These are phyloP conservation scores for Scalesia atractyloides DNA, from an alignment of 129 eudicot genomes.

Conservation along the genomic window DNA sequence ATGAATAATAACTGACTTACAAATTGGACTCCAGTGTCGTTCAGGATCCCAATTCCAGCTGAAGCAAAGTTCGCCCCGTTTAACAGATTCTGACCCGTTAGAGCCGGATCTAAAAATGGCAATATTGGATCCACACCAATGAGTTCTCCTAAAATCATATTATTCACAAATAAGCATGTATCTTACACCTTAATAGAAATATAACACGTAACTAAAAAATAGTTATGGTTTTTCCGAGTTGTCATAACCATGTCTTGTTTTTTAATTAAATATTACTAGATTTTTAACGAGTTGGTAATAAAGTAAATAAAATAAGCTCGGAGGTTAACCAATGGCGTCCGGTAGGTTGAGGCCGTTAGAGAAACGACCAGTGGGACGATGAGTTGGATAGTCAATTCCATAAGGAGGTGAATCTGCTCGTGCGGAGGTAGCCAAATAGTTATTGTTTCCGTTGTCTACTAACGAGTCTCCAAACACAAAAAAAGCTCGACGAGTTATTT, in stretches of 20 bases:
- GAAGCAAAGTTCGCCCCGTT: slow-evolving; percentile 62
- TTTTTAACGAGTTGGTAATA: neutral
- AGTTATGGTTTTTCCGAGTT: neutral
- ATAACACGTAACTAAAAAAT: neutral
- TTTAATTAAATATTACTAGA: no score
- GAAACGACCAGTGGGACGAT: slow-evolving; percentile 44
- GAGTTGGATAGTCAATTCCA: slow-evolving; percentile 38
- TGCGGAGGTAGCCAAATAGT: slow-evolving; percentile 33
- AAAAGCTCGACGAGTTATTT: slow-evolving; percentile 19
- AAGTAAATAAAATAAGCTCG: neutral
- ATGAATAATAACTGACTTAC: slow-evolving; percentile 29
- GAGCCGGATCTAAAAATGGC: slow-evolving; percentile 45
- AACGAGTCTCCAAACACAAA: slow-evolving; percentile 47
- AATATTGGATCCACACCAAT: slow-evolving; percentile 35
- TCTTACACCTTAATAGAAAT: neutral
- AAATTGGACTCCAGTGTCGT: slow-evolving; percentile 55
- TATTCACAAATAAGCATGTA: neutral
- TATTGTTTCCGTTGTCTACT: slow-evolving; percentile 46
- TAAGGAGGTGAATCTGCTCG: slow-evolving; percentile 45
- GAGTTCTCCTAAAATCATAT: slow-evolving; percentile 35
- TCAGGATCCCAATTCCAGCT: slow-evolving; percentile 47
- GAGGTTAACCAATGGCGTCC: slow-evolving; percentile 36
- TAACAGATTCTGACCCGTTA: slow-evolving; percentile 35
- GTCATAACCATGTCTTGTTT: no score
- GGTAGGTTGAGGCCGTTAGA: slow-evolving; percentile 42